Evolutionary conservation across 495 filamentous ascomycete species (phyloP), one percentile per base, ranked within the genome.

Genomic region (Penicillium herquei): DNA sequence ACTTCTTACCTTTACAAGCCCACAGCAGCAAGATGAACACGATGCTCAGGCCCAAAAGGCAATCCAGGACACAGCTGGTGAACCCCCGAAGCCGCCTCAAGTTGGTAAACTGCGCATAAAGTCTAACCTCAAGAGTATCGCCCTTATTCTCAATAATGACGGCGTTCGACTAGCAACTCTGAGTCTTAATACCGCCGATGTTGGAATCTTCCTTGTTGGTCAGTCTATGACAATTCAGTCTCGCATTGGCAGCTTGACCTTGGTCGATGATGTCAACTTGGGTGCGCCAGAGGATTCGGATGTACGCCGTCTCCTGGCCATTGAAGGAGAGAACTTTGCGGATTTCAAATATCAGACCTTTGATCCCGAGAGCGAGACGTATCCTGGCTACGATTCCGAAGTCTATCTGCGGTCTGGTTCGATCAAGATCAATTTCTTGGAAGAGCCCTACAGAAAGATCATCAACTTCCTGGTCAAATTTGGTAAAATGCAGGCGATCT

Each of bases 401-500:
- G 84, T 98, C 32, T 91, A 84, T 66, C 73, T 98, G 12, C 84
- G 92, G 21, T 91, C 94, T 31, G 94, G 92, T 6, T 98, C 94
- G 0, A 87, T 98, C 68, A 96, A 94, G 70, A 79, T 98, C 67
- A 97, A 96, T 66, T 98, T 98, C 66, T 69, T 97, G 7, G 91
- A 96, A 59, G 94, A 98, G 67, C 94, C 94, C 5, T 98, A 96
- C 75, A 88, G 95, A 40, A 98, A 98, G 73, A 98, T 98, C 56
- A 90, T 98, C 72, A 89, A 96, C 64, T 98, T 98, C 71, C 78
- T 92, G 31, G 90, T 98, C 63, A 98, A 98, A 61, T 98, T 98
- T 64, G 94, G 94, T 54, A 96, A 96, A 73, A 98, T 98, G 94
- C 94, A 98, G 71, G 92, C 94, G 18, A 92, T 98, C 45, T 98